Evolutionary conservation across 352 stramenopile genomes (phyloP).

Genomic region (Globisporangium acanthophoron): DNA sequence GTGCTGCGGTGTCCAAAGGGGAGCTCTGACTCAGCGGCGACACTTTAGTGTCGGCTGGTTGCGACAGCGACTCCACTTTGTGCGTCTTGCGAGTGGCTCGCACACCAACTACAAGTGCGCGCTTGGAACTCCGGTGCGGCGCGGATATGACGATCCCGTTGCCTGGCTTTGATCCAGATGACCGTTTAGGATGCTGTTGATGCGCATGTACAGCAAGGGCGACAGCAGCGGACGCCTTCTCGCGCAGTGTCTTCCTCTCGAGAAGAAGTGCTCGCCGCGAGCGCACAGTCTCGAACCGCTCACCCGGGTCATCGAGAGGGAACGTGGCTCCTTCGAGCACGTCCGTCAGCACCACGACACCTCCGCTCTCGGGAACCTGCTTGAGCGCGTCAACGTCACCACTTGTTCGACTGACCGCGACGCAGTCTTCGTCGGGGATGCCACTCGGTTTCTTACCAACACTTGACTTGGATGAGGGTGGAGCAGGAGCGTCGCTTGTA

Average conservation of each 20-base stretch:
- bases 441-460: not conserved
- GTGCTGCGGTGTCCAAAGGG: not conserved
- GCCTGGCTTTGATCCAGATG: not conserved
- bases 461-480: not conserved
- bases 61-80: not conserved
- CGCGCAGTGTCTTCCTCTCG: constrained; percentile 15
- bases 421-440: not conserved
- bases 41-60: not conserved
- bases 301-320: constrained; percentile 4
- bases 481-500: not conserved
- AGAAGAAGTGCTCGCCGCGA: constrained; percentile 22
- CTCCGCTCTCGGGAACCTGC: constrained; percentile 10
- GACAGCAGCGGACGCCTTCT: constrained; percentile 1
- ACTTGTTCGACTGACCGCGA: not conserved
- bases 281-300: constrained; percentile 25
- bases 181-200: not conserved
- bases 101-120: not conserved
- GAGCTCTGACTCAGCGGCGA: not conserved
- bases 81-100: not conserved
- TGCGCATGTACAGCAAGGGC: not conserved
- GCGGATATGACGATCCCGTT: not conserved
- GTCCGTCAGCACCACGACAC: constrained; percentile 17
- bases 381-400: constrained; percentile 12
- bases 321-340: constrained; percentile 13
- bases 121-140: not conserved